Conservation (phyloP, 2,329 filamentous ascomycete species). For the Talaromyces albobiverticillius region DNA sequence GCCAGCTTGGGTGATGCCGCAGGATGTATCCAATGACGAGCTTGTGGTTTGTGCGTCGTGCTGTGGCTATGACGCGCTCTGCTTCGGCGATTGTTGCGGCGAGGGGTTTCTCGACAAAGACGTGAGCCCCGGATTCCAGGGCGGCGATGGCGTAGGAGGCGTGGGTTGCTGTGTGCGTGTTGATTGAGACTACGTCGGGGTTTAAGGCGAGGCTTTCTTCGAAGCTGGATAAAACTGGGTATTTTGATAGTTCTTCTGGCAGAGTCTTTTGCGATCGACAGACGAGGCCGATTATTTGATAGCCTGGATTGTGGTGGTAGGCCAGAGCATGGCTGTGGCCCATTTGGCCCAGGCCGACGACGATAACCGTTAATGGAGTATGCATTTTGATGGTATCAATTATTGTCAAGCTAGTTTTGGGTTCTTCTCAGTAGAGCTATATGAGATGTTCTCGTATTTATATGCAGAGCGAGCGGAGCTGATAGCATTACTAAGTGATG, state of each 20-base stretch:
- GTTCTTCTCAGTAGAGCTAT: no score
- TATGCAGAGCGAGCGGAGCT: no score
- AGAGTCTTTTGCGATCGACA: slow-evolving; percentile 13
- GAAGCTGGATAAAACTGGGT: slow-evolving; percentile 9
- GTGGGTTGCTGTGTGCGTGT: slow-evolving; percentile 18
- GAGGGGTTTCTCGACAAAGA: slow-evolving; percentile 19
- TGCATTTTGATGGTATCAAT: no score
- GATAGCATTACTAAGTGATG: no score
- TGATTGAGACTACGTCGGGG: slow-evolving; percentile 19
- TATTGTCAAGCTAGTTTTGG: no score
- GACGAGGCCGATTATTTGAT: slow-evolving; percentile 17
- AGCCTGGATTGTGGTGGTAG: slow-evolving; percentile 19
- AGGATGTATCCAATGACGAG: slow-evolving; percentile 19
- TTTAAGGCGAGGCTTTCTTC: slow-evolving; percentile 14
- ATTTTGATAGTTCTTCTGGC: slow-evolving; percentile 12
- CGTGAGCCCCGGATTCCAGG: slow-evolving; percentile 19
- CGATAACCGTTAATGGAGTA: slow-evolving; percentile 12
- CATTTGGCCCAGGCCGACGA: slow-evolving; percentile 19
- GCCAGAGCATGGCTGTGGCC: slow-evolving; percentile 19
- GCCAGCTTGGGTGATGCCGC: slow-evolving; percentile 20
- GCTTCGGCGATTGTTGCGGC: slow-evolving; percentile 16
- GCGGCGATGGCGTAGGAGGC: slow-evolving; percentile 18
- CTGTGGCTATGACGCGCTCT: slow-evolving; percentile 14
- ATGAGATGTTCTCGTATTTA: no score
- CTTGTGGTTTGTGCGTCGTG: slow-evolving; percentile 16